Percentiles rank a stretch among this genome's conserved stretches.
phyloP scores from a whole-genome alignment of 345 rosid species.

The Clausena lansium region DNA sequence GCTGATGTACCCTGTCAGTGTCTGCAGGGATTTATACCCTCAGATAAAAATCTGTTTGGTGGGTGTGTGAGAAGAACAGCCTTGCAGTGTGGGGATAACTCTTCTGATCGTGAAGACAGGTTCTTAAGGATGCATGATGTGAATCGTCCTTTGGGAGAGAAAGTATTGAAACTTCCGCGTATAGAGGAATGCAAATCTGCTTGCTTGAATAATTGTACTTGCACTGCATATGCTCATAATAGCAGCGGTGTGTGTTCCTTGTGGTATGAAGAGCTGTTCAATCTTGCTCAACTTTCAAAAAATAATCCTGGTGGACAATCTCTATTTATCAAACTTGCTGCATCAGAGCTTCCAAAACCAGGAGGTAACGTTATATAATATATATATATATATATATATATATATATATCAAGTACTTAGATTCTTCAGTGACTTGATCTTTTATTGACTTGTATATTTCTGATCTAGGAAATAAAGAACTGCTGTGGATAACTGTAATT shows the following conservation, averaged over 20 bases:
- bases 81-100: not conserved
- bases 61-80: conserved; percentile 5
- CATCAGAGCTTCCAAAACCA: conserved; percentile 12
- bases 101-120: not conserved
- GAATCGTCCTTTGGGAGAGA: not conserved
- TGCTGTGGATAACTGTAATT: conserved; percentile 3
- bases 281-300: not conserved
- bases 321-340: conserved; percentile 11
- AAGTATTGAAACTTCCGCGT: not conserved
- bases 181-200: not conserved
- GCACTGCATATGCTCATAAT: conserved; percentile 22
- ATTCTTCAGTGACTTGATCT: not conserved
- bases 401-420: no score
- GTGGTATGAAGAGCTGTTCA: not conserved
- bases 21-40: not conserved
- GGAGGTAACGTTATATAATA: conserved; percentile 4
- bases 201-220: conserved; percentile 17
- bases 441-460: not conserved
- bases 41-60: not conserved
- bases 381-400: no score
- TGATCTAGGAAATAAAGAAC: not conserved
- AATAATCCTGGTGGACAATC: not conserved
- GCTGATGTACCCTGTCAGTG: not conserved
- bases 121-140: conserved; percentile 16
- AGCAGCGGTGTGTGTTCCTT: not conserved